A percentile compares a stretch with the other conserved stretches of the same genome.
These are phyloP conservation scores for Coniferiporia weirii DNA, from an alignment of 1,284 basidiomycete genomes.

Conservation along the genomic window DNA sequence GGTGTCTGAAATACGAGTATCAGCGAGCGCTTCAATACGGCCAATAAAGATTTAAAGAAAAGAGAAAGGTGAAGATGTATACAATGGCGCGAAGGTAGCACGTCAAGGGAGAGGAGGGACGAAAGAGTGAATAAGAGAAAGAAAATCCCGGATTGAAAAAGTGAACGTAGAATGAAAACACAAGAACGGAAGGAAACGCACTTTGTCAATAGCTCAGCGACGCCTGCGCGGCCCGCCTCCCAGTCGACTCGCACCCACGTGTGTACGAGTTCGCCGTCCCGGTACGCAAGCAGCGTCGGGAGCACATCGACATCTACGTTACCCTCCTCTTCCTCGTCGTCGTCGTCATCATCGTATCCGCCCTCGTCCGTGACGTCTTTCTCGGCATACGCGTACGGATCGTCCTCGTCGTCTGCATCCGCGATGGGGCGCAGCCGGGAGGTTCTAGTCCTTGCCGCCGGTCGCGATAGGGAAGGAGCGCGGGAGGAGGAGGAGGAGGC, in stretches of 20 bases:
- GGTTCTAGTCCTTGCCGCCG: conserved; percentile 20
- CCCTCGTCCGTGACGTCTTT: conserved; percentile 35
- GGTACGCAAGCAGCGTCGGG: conserved; percentile 79
- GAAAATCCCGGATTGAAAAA: background rate
- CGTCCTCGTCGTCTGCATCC: conserved; percentile 43
- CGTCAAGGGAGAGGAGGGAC: background rate
- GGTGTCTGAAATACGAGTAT: conserved; percentile 31
- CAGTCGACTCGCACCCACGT: conserved; percentile 84
- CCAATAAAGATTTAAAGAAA: background rate
- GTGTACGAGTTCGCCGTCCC: conserved; percentile 73
- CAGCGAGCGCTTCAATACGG: background rate
- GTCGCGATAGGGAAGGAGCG: conserved; percentile 18
- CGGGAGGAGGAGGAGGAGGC: conserved; percentile 37
- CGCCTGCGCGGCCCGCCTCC: conserved; percentile 64
- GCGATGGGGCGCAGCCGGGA: conserved; percentile 19
- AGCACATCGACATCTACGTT: conserved; percentile 75
- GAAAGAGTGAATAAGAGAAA: background rate
- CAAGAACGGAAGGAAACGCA: conserved; percentile 29
- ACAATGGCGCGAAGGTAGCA: background rate
- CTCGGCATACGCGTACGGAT: conserved; percentile 37
- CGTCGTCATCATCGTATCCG: conserved; percentile 27
- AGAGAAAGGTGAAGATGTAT: background rate
- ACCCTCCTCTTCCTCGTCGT: conserved; percentile 37
- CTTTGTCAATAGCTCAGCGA: conserved; percentile 64
- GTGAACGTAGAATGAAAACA: background rate